Conservation (phyloP, 2,329 filamentous ascomycete species). For the Paraconiothyrium brasiliense region DNA sequence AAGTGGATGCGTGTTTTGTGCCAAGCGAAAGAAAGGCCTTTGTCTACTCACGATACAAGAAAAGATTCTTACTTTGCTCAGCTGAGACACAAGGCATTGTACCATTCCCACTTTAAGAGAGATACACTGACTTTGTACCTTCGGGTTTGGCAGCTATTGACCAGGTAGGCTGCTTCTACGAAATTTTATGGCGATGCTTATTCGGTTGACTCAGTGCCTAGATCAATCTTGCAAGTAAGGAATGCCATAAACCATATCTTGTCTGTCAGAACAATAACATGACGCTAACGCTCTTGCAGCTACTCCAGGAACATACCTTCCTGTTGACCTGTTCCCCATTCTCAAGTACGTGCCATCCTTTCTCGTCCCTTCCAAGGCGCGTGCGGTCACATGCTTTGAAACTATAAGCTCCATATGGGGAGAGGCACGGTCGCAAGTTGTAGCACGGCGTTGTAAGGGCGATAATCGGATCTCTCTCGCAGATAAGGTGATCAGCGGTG, state of each 20-base stretch:
- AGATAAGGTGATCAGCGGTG: conserved; percentile 33
- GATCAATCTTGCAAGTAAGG: conserved; percentile 9
- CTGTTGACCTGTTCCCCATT: conserved; percentile 35
- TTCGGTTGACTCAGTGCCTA: neutral
- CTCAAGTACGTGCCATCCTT: conserved; percentile 33
- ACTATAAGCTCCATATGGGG: conserved; percentile 29
- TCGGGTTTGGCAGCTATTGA: neutral
- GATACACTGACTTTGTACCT: no score
- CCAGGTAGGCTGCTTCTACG: neutral
- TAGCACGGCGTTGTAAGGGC: conserved; percentile 28
- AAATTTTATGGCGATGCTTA: no score
- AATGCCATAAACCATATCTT: neutral
- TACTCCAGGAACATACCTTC: conserved; percentile 21
- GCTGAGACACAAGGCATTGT: no score
- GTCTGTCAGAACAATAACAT: conserved; percentile 27
- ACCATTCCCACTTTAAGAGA: no score
- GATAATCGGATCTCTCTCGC: conserved; percentile 35
- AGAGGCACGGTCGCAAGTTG: conserved; percentile 27
- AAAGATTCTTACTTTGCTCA: no score
- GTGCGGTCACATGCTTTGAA: conserved; percentile 26
- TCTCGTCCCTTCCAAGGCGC: conserved; percentile 24
- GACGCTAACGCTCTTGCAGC: conserved; percentile 17
- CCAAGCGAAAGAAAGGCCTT: no score
- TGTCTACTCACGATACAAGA: no score
- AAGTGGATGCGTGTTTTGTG: no score